phyloP scores from a whole-genome alignment of 2,329 filamentous ascomycete species.

The Ophiocordyceps camponoti-saundersi region DNA sequence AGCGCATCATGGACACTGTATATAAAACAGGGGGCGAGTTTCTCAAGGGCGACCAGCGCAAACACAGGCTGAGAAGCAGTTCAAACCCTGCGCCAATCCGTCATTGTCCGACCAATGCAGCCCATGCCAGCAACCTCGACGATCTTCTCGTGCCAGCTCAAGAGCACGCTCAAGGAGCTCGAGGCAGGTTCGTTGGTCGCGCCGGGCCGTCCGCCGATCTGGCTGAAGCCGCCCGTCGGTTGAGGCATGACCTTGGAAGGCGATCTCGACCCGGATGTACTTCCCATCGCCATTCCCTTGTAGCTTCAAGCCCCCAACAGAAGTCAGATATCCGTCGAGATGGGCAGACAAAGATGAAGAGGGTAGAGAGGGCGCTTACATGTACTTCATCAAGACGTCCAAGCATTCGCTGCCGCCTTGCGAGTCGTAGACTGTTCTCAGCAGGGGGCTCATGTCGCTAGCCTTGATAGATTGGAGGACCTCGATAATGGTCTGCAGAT shows the following conservation, averaged over 20 bases:
- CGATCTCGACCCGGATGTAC: slow-evolving; percentile 26
- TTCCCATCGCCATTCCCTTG: slow-evolving; percentile 62
- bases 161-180: slow-evolving; percentile 84
- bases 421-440: slow-evolving; percentile 63
- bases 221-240: slow-evolving; percentile 67
- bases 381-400: slow-evolving; percentile 94
- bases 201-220: slow-evolving; percentile 43
- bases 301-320: slow-evolving; percentile 35
- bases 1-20: background rate
- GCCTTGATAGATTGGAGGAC: slow-evolving; percentile 93
- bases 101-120: slow-evolving; percentile 88
- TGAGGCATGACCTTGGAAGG: slow-evolving; percentile 45
- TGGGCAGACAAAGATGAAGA: too few relatives aligned
- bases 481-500: slow-evolving; percentile 77
- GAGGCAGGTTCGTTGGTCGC: slow-evolving; percentile 50
- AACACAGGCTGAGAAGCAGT: background rate
- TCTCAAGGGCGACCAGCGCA: background rate
- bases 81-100: slow-evolving; percentile 67
- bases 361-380: slow-evolving; percentile 38
- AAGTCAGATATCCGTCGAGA: background rate
- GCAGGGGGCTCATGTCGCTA: slow-evolving; percentile 80
- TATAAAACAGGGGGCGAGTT: background rate
- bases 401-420: slow-evolving; percentile 70
- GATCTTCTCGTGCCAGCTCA: slow-evolving; percentile 98
- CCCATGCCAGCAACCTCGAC: slow-evolving; percentile 86